Base-by-base conservation (phyloP, 83 land plant genomes). In the Picea engelmannii region DNA sequence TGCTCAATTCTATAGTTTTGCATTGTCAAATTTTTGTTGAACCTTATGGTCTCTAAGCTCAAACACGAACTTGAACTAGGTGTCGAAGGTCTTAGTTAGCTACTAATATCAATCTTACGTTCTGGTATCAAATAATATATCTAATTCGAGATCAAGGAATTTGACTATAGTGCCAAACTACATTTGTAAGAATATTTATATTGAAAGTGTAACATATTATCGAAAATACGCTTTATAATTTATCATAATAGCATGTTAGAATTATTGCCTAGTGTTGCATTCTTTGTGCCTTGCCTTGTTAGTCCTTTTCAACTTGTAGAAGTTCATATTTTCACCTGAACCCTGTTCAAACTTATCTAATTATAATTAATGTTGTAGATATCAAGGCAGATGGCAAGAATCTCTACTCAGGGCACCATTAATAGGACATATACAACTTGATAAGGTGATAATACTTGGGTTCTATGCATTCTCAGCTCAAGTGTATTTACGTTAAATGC, bases 351-450 rank as follows among this genome's bases (percentile, higher is more conserved):
- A 6, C 47, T 44, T 44, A 6, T 44, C 47, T 44, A 44, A 70
- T 40, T 70, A 18, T 70, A 15, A 35, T 70, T 35, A 42, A 70
- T 70, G 75, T 76, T 76, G 61, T 58, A 76, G 78, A 49, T 55
- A 76, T 35, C 62, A 76, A 76, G n/a, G 49, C 11, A 76, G 44
- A 18, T 58, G 78, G 78, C 59, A 76, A 7, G 59, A 58, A 21
- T 76, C 52, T 2, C 8, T 52, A 24, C 47, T 76, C 24, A 76
- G 38, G 18, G 12, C 78, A 21, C 78, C 78, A 52, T 21, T 47
- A n/a, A 21, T 76, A 12, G 78, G 62, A 5, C 78, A 76, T 35
- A 76, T 76, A 47, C 60, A 76, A 49, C n/a, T 76, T 40, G 78
- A 76, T 23, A 76, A 52, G 59, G 78, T 76, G 62, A 76, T 52